Conservation (phyloP, 352 stramenopile species). For the Phytophthora citrophthora region DNA sequence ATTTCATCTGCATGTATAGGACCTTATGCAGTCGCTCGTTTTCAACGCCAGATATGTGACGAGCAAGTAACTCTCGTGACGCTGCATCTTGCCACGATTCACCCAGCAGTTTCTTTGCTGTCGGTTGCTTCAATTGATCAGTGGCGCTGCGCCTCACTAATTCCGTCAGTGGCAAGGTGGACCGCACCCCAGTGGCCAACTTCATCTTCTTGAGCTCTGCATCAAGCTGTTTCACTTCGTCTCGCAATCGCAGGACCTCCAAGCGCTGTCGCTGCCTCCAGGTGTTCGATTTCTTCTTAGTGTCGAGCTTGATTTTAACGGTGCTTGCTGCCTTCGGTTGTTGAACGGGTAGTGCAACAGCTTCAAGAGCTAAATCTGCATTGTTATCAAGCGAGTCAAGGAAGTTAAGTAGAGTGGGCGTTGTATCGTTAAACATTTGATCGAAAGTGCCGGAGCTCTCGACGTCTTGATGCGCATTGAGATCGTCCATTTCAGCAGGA, state of each 20-base stretch:
- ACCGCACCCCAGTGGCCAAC: slow-evolving; percentile 17
- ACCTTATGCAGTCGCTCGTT: slow-evolving; percentile 23
- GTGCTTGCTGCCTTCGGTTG: background rate
- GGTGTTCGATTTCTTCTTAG: slow-evolving; percentile 29
- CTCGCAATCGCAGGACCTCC: slow-evolving; percentile 22
- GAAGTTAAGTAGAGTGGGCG: slow-evolving; percentile 11
- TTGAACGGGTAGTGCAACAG: background rate
- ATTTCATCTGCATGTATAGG: slow-evolving; percentile 14
- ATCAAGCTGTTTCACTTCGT: slow-evolving; percentile 22
- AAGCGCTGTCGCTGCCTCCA: slow-evolving; percentile 21
- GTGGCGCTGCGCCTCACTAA: too few species aligned
- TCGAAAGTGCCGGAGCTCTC: slow-evolving; percentile 2
- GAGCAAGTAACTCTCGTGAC: slow-evolving; percentile 16
- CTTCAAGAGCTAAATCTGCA: background rate
- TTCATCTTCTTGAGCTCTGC: slow-evolving; percentile 26
- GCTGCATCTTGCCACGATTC: slow-evolving; percentile 26
- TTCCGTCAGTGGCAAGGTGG: slow-evolving; percentile 16
- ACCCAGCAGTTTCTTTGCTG: slow-evolving; percentile 3
- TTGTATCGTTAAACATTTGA: slow-evolving; percentile 7
- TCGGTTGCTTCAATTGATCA: background rate
- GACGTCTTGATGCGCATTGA: background rate
- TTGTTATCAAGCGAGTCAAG: slow-evolving; percentile 8
- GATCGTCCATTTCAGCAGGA: background rate
- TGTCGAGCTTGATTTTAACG: background rate
- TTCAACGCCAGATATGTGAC: slow-evolving; percentile 13